Conservation (phyloP, 805 yeast genomes). For the Priceomyces fermenticarens region DNA sequence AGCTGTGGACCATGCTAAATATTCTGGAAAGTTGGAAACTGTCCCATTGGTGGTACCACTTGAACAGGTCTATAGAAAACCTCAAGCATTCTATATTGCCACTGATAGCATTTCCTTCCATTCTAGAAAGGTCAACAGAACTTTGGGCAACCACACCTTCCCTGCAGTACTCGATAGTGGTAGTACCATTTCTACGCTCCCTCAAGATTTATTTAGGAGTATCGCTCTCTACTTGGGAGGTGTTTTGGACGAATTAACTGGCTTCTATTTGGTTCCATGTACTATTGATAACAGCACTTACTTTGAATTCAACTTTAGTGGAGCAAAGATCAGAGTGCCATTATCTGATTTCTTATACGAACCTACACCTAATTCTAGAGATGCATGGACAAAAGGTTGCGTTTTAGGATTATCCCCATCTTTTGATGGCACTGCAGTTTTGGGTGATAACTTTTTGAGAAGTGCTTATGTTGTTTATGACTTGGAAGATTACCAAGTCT, state of each 20-base stretch:
- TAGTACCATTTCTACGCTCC: slow-evolving; percentile 41
- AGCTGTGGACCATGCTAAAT: slow-evolving; percentile 43
- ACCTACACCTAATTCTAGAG: neutral
- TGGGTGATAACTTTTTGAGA: slow-evolving; percentile 68
- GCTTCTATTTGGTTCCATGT: slow-evolving; percentile 50
- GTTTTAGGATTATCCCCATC: slow-evolving; percentile 25
- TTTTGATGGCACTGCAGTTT: slow-evolving; percentile 24
- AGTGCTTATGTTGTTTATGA: slow-evolving; percentile 68
- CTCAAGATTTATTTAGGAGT: slow-evolving; percentile 26
- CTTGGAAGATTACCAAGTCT: slow-evolving; percentile 52
- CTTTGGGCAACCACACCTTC: slow-evolving; percentile 13
- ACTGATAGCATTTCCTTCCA: slow-evolving; percentile 37
- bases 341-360: slow-evolving; percentile 21
- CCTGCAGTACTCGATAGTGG: slow-evolving; percentile 36
- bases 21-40: slow-evolving; percentile 28
- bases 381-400: slow-evolving; percentile 12
- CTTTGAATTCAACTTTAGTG: slow-evolving; percentile 55
- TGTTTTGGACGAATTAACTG: slow-evolving; percentile 33
- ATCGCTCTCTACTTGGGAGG: slow-evolving; percentile 41
- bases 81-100: slow-evolving; percentile 38
- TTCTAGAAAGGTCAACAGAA: slow-evolving; percentile 6
- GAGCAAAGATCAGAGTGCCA: slow-evolving; percentile 51
- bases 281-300: slow-evolving; percentile 13
- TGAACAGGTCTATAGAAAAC: slow-evolving; percentile 44
- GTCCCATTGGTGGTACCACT: slow-evolving; percentile 25